phyloP scores from a whole-genome alignment of 192 early-diverging fungal genomes.

The Gigaspora rosea region DNA sequence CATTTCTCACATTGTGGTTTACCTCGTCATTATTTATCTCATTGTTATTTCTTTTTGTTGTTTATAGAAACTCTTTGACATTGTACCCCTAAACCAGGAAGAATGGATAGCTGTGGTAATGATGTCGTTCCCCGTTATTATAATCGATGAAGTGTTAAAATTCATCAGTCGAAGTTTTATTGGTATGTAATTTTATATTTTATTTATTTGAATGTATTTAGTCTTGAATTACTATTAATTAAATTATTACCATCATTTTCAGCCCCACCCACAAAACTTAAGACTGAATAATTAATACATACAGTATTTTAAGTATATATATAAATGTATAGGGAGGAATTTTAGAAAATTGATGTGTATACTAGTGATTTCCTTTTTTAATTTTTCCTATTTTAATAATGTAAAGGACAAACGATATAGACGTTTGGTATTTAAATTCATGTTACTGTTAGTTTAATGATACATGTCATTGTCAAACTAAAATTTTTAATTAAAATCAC shows the following conservation, averaged over 20 bases:
- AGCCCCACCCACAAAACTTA: slow-evolving; percentile 22
- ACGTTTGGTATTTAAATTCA: no score
- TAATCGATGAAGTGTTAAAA: slow-evolving; percentile 93
- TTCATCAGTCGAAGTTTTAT: slow-evolving; percentile 59
- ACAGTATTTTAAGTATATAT: neutral
- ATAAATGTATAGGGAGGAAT: neutral
- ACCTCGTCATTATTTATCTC: no score
- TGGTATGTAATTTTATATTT: neutral
- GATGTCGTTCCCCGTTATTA: slow-evolving; percentile 89
- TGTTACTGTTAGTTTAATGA: no score
- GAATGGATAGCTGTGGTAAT: slow-evolving; percentile 92
- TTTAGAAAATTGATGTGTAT: no score
- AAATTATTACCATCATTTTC: neutral
- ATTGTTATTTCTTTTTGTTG: slow-evolving; percentile 1
- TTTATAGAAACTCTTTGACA: slow-evolving; percentile 77
- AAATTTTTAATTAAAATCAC: no score
- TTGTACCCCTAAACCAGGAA: slow-evolving; percentile 77
- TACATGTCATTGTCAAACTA: no score
- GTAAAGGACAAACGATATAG: no score
- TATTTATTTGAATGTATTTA: neutral
- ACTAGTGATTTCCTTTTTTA: no score
- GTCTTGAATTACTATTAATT: neutral
- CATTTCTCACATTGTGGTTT: no score
- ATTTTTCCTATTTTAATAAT: no score
- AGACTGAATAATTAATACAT: neutral